phyloP scores from a whole-genome alignment of 78 protist species.

The Pigoraptor vietnamica region DNA sequence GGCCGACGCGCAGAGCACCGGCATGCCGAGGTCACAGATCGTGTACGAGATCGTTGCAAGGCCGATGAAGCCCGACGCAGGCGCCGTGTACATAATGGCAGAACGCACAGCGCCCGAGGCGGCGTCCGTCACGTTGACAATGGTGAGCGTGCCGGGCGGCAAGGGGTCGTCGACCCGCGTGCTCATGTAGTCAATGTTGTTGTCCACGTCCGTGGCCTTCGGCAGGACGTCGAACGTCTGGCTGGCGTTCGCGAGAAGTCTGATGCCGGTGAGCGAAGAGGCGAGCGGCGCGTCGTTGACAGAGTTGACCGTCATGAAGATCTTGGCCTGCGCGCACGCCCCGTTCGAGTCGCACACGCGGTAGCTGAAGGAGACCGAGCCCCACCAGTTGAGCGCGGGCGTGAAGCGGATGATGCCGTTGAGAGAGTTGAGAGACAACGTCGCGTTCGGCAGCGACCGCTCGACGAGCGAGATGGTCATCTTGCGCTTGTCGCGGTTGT shows the following conservation, averaged over 20 bases:
- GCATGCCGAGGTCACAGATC: background rate
- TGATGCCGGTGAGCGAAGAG: background rate
- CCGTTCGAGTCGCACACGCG: background rate
- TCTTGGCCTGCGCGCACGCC: background rate
- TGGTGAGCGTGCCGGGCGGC: background rate
- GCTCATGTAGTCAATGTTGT: background rate
- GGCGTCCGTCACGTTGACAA: background rate
- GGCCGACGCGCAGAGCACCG: background rate
- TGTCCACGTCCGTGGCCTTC: background rate
- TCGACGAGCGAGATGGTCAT: background rate
- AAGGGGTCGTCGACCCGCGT: background rate
- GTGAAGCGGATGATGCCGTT: background rate
- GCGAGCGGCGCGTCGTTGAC: slow-evolving; percentile 7
- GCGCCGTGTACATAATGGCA: background rate
- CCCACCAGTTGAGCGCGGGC: background rate
- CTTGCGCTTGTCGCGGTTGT: background rate
- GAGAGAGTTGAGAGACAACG: background rate
- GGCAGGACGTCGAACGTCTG: background rate
- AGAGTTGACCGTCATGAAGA: background rate
- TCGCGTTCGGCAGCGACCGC: background rate
- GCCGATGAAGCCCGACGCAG: background rate
- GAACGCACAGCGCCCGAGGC: too few species aligned
- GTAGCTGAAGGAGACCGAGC: background rate
- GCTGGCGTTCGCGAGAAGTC: background rate
- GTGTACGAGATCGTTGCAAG: background rate